Evolutionary conservation across 2,329 filamentous ascomycete species (phyloP).

Genomic region (Cladophialophora immunda): DNA sequence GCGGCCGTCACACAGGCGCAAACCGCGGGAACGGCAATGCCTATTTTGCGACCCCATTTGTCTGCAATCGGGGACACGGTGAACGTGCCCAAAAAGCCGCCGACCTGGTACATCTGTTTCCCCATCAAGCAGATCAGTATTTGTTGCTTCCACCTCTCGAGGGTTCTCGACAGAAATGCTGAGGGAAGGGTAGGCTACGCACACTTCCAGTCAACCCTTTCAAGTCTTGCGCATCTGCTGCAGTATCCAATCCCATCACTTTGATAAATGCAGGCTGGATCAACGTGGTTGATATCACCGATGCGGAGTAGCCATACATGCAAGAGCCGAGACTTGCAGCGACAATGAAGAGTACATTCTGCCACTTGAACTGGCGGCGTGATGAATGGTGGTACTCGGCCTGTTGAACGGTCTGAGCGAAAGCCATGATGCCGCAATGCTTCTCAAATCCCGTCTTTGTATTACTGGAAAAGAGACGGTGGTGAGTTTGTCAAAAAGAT

Average conservation of each 20-base stretch:
- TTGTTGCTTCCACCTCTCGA: background rate
- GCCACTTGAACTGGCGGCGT: conserved; percentile 7
- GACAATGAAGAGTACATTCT: conserved; percentile 8
- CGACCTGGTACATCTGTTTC: conserved; percentile 59
- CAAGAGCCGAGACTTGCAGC: conserved; percentile 10
- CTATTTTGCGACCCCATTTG: conserved; percentile 48
- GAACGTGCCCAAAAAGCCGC: conserved; percentile 22
- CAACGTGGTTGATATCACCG: conserved; percentile 27
- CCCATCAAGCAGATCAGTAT: background rate
- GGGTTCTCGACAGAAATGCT: background rate
- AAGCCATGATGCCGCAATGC: background rate
- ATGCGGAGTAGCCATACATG: conserved; percentile 27
- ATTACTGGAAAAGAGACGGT: background rate
- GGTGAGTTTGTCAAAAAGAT: background rate
- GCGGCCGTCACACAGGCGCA: conserved; percentile 47
- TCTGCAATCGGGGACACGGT: conserved; percentile 10
- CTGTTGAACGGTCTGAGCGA: background rate
- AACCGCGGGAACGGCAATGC: conserved; percentile 47
- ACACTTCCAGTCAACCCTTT: conserved; percentile 76
- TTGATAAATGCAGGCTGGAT: conserved; percentile 55
- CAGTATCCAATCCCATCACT: conserved; percentile 27
- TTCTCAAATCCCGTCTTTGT: background rate
- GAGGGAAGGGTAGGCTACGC: conserved; percentile 66
- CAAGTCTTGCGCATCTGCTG: conserved; percentile 2
- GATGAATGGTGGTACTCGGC: conserved; percentile 7